Evolutionary conservation across 2,329 filamentous ascomycete species (phyloP).

Genomic region (Epicoccum sorghinum): DNA sequence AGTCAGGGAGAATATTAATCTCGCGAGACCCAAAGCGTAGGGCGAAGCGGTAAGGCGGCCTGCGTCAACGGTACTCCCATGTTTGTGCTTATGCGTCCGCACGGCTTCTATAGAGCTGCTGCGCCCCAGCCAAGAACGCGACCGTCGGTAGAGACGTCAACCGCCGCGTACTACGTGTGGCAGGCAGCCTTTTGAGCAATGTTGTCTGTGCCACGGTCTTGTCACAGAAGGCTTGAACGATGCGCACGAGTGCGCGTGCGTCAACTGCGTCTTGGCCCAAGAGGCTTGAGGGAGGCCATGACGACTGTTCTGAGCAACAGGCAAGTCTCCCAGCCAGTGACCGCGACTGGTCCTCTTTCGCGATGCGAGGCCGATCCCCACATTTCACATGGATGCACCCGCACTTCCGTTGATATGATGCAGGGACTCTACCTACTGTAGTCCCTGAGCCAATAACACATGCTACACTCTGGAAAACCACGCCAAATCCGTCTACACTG

Average conservation of each 20-base stretch:
- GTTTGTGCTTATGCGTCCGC: conserved; percentile 4
- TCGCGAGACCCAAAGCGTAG: conserved; percentile 9
- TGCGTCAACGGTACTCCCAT: conserved; percentile 10
- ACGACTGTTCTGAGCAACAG: not conserved
- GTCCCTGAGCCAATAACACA: not conserved
- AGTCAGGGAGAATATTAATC: conserved; percentile 6
- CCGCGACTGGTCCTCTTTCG: not conserved
- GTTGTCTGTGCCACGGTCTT: conserved; percentile 5
- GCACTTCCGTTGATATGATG: conserved; percentile 17
- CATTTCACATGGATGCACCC: conserved; percentile 14
- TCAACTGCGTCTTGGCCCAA: conserved; percentile 1
- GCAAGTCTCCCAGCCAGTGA: not conserved
- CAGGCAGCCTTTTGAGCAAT: conserved; percentile 5
- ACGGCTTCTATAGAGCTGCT: conserved; percentile 16
- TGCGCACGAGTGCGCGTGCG: conserved; percentile 16
- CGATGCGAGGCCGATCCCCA: not conserved
- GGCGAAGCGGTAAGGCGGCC: conserved; percentile 17
- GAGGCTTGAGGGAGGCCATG: not conserved
- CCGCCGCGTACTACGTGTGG: conserved; percentile 30
- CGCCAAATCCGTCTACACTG: too few relatives aligned
- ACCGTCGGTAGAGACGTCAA: conserved; percentile 27
- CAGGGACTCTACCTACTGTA: conserved; percentile 15
- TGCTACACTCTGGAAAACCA: not conserved
- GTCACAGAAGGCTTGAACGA: conserved; percentile 1
- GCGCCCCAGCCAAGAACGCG: conserved; percentile 32